phyloP scores from a whole-genome alignment of 2,329 filamentous ascomycete genomes.

The Sphaerostilbella broomeana region DNA sequence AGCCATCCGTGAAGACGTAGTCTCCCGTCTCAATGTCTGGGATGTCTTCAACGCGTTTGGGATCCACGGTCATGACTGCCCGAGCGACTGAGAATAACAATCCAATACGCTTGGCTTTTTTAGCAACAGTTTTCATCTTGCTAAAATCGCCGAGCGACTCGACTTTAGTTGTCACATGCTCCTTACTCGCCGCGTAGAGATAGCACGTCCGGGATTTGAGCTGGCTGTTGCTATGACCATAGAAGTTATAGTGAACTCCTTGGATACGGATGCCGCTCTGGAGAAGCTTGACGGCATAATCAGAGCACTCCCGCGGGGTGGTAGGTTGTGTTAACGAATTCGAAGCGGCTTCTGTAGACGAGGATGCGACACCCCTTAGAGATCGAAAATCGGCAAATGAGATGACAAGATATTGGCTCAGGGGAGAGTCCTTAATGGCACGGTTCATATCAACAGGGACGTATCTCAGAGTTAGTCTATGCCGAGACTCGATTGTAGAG shows the following conservation, averaged over 20 bases:
- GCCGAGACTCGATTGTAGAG: slow-evolving; percentile 10
- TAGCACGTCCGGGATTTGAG: slow-evolving; percentile 36
- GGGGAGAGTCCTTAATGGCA: slow-evolving; percentile 22
- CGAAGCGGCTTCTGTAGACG: not conserved
- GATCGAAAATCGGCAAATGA: slow-evolving; percentile 30
- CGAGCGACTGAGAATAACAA: slow-evolving; percentile 33
- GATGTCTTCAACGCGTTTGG: slow-evolving; percentile 32
- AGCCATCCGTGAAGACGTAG: slow-evolving; percentile 37
- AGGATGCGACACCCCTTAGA: slow-evolving; percentile 11
- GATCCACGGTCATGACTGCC: slow-evolving; percentile 25
- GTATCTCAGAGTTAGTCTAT: slow-evolving; percentile 23
- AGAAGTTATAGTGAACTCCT: slow-evolving; percentile 33
- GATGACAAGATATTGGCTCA: slow-evolving; percentile 28
- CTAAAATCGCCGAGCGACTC: slow-evolving; percentile 33
- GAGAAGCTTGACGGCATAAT: slow-evolving; percentile 31
- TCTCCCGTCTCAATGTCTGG: slow-evolving; percentile 29
- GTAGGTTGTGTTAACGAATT: slow-evolving; percentile 17
- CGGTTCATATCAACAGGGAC: slow-evolving; percentile 24
- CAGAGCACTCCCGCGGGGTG: slow-evolving; percentile 28
- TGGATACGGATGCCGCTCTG: slow-evolving; percentile 28
- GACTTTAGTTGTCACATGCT: slow-evolving; percentile 27
- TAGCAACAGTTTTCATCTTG: slow-evolving; percentile 36
- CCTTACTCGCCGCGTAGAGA: slow-evolving; percentile 28
- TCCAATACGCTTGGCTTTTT: slow-evolving; percentile 37
- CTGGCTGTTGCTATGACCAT: slow-evolving; percentile 38